Evolutionary conservation across 768 basidiomycete genomes (phyloP), one percentile per base, ranked within the genome.

Genomic region (Boletus tylopilopsis): DNA sequence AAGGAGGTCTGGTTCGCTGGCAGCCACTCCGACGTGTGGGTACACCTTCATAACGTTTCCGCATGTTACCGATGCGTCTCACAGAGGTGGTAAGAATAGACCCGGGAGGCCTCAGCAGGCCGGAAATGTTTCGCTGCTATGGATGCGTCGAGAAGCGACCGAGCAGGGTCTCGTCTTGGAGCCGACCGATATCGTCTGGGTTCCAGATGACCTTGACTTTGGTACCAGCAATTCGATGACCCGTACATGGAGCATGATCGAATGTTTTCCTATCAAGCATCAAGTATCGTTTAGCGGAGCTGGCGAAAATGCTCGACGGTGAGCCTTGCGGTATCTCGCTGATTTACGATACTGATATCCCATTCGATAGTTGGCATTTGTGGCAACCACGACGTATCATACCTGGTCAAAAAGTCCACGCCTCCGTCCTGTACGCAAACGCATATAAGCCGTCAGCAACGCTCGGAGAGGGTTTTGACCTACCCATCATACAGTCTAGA

Each of bases 1-100:
- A 72, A 78, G 47, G 83, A 87, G 58, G 84, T 87, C 2, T 86
- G 84, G 83, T 85, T 86, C 59, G 68, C 81, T 0, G 82, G 74
- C 2, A 62, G 67, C 27, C 75, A 74, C 35, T 61, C 60, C 16
- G 73, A 74, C 54, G 59, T 50, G 73, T 70, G 27, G 11, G 58
- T 47, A 16, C n/a, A 10, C 27, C 10, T 29, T 27, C 4, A 1
- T 15, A 29, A 29, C 1, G 0, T 2, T 2, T 5, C 16, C 13
- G 10, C 10, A 3, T 21, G 18, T 18, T 34, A 13, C 16, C 53
- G 16, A 63, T 22, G 2, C 35, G 9, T 16, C 40, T 36, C 19
- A 10, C 21, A 63, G 62, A 4, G 62, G 62, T 21, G 62, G 62
- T 11, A 63, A 13, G 30, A 62, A 51, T 11, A 59, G 57, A 22